Evolutionary conservation across 1,284 basidiomycete species (phyloP), one percentile per base, ranked within the genome.

Genomic region (Microstroma glucosiphilum): DNA sequence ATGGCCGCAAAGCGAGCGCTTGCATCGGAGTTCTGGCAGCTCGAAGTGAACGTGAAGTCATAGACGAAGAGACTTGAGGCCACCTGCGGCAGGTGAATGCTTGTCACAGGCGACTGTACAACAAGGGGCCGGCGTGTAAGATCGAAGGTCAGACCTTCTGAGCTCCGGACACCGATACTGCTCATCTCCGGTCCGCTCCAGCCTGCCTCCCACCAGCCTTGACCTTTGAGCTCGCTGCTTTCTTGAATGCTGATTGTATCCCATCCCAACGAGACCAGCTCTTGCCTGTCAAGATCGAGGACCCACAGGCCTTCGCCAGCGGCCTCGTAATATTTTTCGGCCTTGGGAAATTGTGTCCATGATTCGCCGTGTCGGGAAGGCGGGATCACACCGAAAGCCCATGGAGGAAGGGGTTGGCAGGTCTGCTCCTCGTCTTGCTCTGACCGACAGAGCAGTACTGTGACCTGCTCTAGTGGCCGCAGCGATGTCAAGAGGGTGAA

Each of bases 1-100:
- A 78, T 67, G 6, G 76, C 73, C 42, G 66, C 66, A 40, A 69
- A 64, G 30, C 23, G 17, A 23, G n/a, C 23, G 25, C 19, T 43
- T 30, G 37, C 13, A 19, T 13, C 11, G 23, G 23, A 9, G 30
- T 37, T 9, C 30, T 37, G 30, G 12, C 60, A 57, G 56, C 7
- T 43, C 9, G 57, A n/a, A 3, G 9, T 8, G 11, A 42, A 19
- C 3, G 7, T 30, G 40, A 55, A 25, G 15, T 43, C 19, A 42
- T 60, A 43, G 30, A 25, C 41, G 7, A 41, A 57, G 21, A 30
- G 19, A 25, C 26, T 57, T 13, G 23, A 40, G 57, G 21, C 51
- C 19, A 40, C 23, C 42, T 23, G 40, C 30, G 51, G 13, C 21
- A 54, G 51, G 8, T 37, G 30, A 4, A 37, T 37, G 30, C 30